Conservation (phyloP, 352 stramenopile species). For the Phytophthora citrophthora region DNA sequence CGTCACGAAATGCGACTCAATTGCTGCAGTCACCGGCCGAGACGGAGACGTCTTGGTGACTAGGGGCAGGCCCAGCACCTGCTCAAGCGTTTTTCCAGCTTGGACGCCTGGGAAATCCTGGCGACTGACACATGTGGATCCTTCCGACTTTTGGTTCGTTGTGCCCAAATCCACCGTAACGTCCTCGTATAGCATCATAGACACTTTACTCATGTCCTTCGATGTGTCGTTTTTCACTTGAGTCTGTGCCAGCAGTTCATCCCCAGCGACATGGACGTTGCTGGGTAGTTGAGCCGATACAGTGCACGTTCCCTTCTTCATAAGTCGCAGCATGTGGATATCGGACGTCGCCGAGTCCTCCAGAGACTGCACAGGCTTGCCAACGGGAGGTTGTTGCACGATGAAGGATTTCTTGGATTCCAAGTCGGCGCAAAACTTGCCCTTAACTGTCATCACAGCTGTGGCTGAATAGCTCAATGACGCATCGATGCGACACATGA, state of each 20-base stretch:
- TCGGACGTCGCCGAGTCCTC: conserved; percentile 24
- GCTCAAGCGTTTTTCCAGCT: conserved; percentile 31
- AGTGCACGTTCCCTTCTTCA: conserved; percentile 41
- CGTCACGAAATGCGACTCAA: conserved; percentile 35
- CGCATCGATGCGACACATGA: conserved; percentile 54
- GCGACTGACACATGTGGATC: conserved; percentile 29
- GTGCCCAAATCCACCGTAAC: conserved; percentile 29
- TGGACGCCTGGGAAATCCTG: conserved; percentile 38
- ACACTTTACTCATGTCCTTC: conserved; percentile 38
- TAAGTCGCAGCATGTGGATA: conserved; percentile 33
- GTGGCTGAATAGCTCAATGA: conserved; percentile 77
- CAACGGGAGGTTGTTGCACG: conserved; percentile 29
- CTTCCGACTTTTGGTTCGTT: conserved; percentile 22
- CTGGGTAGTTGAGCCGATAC: conserved; percentile 33
- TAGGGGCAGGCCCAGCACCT: conserved; percentile 38
- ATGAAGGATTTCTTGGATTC: conserved; percentile 44
- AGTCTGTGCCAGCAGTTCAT: conserved; percentile 35
- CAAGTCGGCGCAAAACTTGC: conserved; percentile 70
- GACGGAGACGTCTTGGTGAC: conserved; percentile 22
- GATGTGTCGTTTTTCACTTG: conserved; percentile 37
- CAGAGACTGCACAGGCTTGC: conserved; percentile 28
- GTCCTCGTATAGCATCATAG: conserved; percentile 42
- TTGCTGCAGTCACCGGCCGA: conserved; percentile 26
- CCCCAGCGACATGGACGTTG: conserved; percentile 35
- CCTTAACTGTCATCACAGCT: conserved; percentile 66